phyloP scores from a whole-genome alignment of 139 green algal species.

The Tetradesmus obliquus region DNA sequence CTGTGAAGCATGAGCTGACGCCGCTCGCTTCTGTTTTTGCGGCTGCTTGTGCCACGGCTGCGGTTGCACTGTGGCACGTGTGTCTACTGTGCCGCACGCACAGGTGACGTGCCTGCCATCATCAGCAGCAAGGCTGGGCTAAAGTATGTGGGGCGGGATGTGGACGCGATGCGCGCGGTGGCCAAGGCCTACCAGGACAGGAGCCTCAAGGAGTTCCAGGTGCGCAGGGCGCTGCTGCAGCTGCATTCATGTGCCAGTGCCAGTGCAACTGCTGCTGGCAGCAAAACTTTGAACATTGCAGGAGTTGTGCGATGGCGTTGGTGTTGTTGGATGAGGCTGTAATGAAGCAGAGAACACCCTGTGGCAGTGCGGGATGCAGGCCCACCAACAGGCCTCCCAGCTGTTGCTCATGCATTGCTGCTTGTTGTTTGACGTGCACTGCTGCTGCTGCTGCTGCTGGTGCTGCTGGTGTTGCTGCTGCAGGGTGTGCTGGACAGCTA shows the following conservation, averaged over 20 bases:
- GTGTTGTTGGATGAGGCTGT: too few relatives aligned
- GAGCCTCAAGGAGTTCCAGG: constrained; percentile 87
- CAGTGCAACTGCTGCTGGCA: too few relatives aligned
- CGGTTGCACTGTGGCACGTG: background rate
- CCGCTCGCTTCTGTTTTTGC: too few relatives aligned
- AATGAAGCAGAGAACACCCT: too few relatives aligned
- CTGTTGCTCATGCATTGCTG: too few relatives aligned
- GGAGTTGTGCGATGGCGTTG: too few relatives aligned
- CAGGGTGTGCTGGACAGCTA: constrained; percentile 77
- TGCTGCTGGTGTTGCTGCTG: background rate
- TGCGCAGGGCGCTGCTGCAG: background rate
- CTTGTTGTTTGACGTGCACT: too few relatives aligned
- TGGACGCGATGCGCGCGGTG: constrained; percentile 94
- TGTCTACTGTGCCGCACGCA: background rate
- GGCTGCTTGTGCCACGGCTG: background rate
- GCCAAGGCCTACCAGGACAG: constrained; percentile 90
- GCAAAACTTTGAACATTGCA: too few relatives aligned
- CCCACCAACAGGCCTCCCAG: too few relatives aligned
- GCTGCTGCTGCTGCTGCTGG: too few relatives aligned
- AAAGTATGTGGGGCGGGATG: constrained; percentile 89
- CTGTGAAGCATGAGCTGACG: too few relatives aligned
- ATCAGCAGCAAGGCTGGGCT: constrained; percentile 94
- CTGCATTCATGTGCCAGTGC: background rate
- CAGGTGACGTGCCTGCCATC: constrained; percentile 78
- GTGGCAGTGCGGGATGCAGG: too few relatives aligned